Evolutionary conservation across 2,329 filamentous ascomycete genomes (phyloP).

Genomic region (Akanthomyces dipterigenus): DNA sequence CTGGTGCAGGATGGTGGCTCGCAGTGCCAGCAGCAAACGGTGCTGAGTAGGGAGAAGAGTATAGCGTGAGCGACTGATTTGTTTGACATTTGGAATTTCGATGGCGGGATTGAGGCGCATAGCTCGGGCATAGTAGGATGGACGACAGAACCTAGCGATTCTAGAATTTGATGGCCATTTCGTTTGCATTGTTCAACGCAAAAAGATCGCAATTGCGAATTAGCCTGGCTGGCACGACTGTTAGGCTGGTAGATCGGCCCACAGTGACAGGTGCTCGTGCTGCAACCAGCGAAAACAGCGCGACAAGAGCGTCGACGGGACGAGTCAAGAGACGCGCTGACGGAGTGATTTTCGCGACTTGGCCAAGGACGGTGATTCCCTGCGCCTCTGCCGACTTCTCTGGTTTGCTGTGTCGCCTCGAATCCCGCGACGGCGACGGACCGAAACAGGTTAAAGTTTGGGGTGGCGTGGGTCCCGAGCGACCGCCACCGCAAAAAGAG

Average conservation of each 20-base stretch:
- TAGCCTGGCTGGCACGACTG: no score
- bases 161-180: not conserved
- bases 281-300: not conserved
- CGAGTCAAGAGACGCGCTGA: not conserved
- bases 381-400: not conserved
- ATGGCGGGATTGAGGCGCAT: not conserved
- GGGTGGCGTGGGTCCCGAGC: not conserved
- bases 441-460: not conserved
- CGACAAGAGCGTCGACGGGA: not conserved
- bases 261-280: not conserved
- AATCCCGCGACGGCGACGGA: not conserved
- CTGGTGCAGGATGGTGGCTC: not conserved
- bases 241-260: not conserved
- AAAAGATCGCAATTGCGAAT: constrained; percentile 5
- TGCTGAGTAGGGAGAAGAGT: not conserved
- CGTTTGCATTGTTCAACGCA: not conserved
- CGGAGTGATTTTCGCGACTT: not conserved
- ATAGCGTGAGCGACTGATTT: not conserved
- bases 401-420: not conserved
- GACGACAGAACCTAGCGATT: not conserved
- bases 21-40: not conserved
- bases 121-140: not conserved
- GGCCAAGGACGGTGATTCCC: not conserved
- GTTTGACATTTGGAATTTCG: not conserved
- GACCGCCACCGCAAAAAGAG: constrained; percentile 10